Base-by-base conservation (phyloP, 495 filamentous ascomycete species). In the Coniosporium apollinis region DNA sequence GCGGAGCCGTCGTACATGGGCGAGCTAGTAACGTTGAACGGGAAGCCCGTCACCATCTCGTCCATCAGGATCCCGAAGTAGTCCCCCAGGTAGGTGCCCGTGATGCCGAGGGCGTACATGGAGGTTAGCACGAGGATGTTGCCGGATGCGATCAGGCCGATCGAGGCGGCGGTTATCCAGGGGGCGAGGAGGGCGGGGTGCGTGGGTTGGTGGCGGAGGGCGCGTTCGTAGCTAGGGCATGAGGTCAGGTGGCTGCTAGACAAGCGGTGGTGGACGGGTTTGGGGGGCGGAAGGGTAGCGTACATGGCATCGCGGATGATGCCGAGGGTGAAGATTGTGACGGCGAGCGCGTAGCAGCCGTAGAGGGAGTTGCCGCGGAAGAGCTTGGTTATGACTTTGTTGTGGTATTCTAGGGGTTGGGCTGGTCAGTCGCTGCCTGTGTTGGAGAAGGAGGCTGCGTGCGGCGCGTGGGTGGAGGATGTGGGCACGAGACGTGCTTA, bases 21-120 rank as follows among this genome's bases (percentile, higher is more conserved):
- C 24, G 85, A 80, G 42, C 73, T 72, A 18, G 79, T 87, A 34
- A 96, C 61, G 57, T 84, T 94, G 72, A 97, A 97, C 1, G 89
- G 89, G 54, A 97, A 97, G 8, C 78, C 74, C 4, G 82, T 92
- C 29, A 97, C 85, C 31, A 81, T 82, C 49, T 72, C 65, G 50
- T 94, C 85, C 89, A 96, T 91, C 43, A 97, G 65, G 51, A 97
- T 96, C 24, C 89, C 89, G 49, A 93, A 97, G 62, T 97, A 97
- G 62, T 97, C 89, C 38, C 89, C 89, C 18, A 97, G 65, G 55
- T 94, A 97, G 44, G 89, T 97, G 37, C 89, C 91, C 7, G 89
- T 96, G 41, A 97, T 66, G 29, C 89, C 89, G n/a, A 97, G 70
- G 19, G 74, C 79, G 72, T 75, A 94, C 62, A 92, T 96, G 41